Evolutionary conservation across 83 land plant species (phyloP).

Genomic region (Thuja plicata): DNA sequence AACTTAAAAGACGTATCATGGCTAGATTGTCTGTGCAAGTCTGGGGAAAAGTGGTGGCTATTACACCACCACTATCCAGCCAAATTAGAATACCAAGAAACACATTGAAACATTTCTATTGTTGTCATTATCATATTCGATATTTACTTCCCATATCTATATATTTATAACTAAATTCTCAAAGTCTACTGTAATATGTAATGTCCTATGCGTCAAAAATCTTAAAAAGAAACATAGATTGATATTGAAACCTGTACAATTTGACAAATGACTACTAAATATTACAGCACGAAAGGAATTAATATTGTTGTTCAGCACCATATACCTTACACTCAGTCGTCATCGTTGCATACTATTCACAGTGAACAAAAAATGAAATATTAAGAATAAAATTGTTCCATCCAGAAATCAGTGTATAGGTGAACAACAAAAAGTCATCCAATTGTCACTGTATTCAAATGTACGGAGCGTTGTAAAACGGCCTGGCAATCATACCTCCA

Average conservation of each 20-base stretch:
- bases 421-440: neutral
- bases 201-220: neutral
- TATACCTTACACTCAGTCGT: neutral
- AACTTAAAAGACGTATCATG: too few relatives aligned
- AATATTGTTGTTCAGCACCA: neutral
- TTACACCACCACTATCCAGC: too few relatives aligned
- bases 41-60: too few relatives aligned
- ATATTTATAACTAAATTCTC: neutral
- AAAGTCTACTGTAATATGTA: neutral
- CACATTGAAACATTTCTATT: neutral
- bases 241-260: slow-evolving; percentile 6
- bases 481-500: neutral
- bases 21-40: too few relatives aligned
- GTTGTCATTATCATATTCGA: neutral
- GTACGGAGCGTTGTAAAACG: neutral
- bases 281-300: neutral
- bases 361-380: neutral
- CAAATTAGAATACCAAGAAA: too few relatives aligned
- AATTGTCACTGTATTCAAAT: neutral
- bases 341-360: slow-evolving; percentile 5
- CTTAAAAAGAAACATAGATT: neutral
- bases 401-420: neutral
- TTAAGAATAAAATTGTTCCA: neutral
- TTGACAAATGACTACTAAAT: neutral
- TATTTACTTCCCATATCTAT: neutral